Evolutionary conservation across 73 alveolate genomes (phyloP).

Genomic region (Paramecium pentaurelia): DNA sequence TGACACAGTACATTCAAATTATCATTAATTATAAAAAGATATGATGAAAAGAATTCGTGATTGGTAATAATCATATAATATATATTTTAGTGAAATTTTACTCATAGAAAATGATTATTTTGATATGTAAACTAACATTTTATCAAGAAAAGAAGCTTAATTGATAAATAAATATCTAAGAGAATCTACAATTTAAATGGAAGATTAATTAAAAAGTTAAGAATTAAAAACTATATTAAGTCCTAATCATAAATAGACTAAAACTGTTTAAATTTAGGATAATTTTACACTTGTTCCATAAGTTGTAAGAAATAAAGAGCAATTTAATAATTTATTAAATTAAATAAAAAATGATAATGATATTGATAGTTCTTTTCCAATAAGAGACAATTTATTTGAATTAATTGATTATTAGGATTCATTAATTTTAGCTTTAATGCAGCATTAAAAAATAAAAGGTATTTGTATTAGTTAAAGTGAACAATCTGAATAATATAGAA

Average conservation of each 20-base stretch:
- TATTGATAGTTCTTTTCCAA: neutral
- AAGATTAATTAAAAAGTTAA: neutral
- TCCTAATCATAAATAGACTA: neutral
- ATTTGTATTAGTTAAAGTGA: neutral
- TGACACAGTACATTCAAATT: neutral
- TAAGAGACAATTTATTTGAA: neutral
- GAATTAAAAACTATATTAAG: neutral
- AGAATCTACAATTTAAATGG: neutral
- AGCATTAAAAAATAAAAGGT: neutral
- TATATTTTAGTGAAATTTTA: neutral
- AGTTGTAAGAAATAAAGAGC: neutral
- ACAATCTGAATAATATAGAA: neutral
- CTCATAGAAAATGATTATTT: neutral
- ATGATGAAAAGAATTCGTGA: conserved; percentile 7
- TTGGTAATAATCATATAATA: neutral
- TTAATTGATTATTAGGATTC: neutral
- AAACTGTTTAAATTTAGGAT: neutral
- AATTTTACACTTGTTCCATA: neutral
- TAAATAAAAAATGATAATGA: neutral
- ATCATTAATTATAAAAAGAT: neutral
- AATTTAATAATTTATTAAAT: neutral
- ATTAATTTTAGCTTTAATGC: neutral
- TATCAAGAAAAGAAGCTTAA: neutral
- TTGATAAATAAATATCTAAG: neutral
- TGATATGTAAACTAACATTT: neutral